Conservation (phyloP, 371 early-diverging fungal genomes). For the Mortierella sp. region DNA sequence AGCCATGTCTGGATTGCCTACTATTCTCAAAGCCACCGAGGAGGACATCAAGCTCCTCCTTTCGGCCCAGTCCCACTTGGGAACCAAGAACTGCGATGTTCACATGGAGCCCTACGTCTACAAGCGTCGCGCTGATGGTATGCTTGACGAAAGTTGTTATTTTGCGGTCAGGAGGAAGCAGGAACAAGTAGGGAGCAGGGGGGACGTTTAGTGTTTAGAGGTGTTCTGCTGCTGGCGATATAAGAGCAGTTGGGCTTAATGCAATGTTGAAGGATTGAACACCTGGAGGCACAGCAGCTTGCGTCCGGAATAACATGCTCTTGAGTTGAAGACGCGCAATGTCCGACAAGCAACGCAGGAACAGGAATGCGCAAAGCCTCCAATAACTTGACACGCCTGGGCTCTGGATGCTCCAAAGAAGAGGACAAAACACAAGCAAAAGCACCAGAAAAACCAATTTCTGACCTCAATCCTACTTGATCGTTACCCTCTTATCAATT, state of each 20-base stretch:
- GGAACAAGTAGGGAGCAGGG: not conserved
- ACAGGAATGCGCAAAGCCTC: not conserved
- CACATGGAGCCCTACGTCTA: slow-evolving; percentile 95
- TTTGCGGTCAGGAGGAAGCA: not conserved
- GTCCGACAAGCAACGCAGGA: not conserved
- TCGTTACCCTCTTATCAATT: not conserved
- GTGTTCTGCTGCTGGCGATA: not conserved
- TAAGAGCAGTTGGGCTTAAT: not conserved
- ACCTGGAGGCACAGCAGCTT: not conserved
- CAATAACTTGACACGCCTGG: not conserved
- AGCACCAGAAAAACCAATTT: not conserved
- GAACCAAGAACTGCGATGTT: slow-evolving; percentile 91
- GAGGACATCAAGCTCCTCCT: slow-evolving; percentile 94
- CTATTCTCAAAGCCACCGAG: slow-evolving; percentile 68
- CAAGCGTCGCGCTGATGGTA: slow-evolving; percentile 95
- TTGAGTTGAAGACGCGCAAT: not conserved
- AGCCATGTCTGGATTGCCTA: slow-evolving; percentile 63
- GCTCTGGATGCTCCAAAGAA: not conserved
- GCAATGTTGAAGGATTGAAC: not conserved
- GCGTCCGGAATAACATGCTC: not conserved
- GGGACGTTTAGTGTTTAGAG: too few relatives aligned
- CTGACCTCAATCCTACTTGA: not conserved
- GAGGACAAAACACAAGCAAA: not conserved
- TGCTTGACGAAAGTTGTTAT: not conserved
- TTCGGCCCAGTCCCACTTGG: slow-evolving; percentile 94